These are phyloP conservation scores for Akanthomyces uredinophilus DNA, from an alignment of 2,329 filamentous ascomycete species.

Conservation along the genomic window DNA sequence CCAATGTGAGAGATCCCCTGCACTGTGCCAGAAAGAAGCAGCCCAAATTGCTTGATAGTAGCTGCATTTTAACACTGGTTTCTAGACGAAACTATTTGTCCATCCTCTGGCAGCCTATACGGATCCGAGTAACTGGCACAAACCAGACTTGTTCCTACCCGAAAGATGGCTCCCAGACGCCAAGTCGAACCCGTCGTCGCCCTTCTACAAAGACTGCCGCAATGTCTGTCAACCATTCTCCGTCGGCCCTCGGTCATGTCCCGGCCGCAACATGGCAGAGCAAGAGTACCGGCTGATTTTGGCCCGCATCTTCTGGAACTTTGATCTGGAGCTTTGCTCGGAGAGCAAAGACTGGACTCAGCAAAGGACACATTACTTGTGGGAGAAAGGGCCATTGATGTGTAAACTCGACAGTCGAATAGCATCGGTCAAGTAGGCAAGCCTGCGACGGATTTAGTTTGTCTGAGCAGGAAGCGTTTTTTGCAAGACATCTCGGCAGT, in stretches of 20 bases:
- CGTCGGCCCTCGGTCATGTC: not conserved
- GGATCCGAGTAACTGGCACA: not conserved
- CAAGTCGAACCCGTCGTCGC: not conserved
- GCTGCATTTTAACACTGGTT: not conserved
- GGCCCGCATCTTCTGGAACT: not conserved
- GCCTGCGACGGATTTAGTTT: too few relatives aligned
- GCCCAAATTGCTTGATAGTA: too few relatives aligned
- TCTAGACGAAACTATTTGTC: not conserved
- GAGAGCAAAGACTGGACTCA: not conserved
- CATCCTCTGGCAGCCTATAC: not conserved
- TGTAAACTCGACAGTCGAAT: not conserved
- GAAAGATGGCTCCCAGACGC: not conserved
- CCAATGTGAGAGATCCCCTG: not conserved
- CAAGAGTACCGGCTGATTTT: not conserved
- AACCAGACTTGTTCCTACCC: not conserved
- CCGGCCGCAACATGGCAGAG: not conserved
- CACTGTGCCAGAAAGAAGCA: not conserved
- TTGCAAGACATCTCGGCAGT: too few relatives aligned
- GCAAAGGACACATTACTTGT: not conserved
- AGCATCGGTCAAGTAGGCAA: not conserved
- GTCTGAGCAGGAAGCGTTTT: too few relatives aligned
- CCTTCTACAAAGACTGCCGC: not conserved
- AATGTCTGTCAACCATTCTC: not conserved
- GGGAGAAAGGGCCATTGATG: not conserved
- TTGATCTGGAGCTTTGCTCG: not conserved